Base-by-base conservation (phyloP, 2,329 filamentous ascomycete species). In the Sarocladium strictum region DNA sequence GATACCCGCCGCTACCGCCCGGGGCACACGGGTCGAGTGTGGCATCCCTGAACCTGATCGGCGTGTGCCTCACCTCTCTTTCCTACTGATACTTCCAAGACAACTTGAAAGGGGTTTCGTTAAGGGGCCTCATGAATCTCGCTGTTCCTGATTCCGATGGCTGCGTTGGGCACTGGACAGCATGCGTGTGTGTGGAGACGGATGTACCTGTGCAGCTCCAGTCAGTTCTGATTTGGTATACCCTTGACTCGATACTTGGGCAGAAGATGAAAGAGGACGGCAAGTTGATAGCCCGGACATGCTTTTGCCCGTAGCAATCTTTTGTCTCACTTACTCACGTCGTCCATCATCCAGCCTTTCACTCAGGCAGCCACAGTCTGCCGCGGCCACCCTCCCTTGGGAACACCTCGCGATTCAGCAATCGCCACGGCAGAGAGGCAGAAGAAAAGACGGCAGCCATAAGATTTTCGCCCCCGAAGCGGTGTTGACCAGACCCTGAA, bases 1-100 rank as follows among this genome's bases (percentile, higher is more conserved):
- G 43, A 47, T 47, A 47, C 43, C 43, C 43, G 43, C 43, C 23
- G 43, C 43, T 47, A 47, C 43, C 43, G 43, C 43, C 23, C 43
- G 43, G 23, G 43, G 43, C 23, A 47, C 23, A 29, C 43, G 23
- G 43, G 21, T 27, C 21, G 12, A 47, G 43, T 9, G 43, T 47
- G 21, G 43, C 24, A 29, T 47, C 43, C 43, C 43, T 29, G 24
- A 29, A 47, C 43, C n/a, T 47, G 43, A 47, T 29, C 43, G 21
- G 43, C 24, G 43, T 7, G 43, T 47, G 43, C 24, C 24, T 47
- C 43, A 47, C 15, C 40, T 43, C 40, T 47, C 7, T 21, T 43
- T 24, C 10, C 40, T 43, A 9, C 40, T 21, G 40, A 23, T 19
- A 43, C 40, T 23, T 21, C 35, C 35, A 38, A 38, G 35, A 7